A percentile compares a stretch with the other conserved stretches of the same genome.
Conservation (phyloP, 202 grass and related monocot species). For the Schoenoplectus triqueter region DNA sequence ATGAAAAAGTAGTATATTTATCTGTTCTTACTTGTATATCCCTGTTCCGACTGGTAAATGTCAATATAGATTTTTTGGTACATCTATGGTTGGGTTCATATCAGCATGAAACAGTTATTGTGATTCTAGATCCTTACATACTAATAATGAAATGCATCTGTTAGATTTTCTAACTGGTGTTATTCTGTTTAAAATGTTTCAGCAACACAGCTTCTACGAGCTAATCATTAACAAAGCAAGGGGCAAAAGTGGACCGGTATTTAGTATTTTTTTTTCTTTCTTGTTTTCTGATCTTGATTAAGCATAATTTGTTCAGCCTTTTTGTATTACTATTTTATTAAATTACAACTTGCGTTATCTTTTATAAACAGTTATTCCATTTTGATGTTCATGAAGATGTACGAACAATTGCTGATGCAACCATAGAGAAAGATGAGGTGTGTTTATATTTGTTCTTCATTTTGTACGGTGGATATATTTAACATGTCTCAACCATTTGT, state of each 20-base stretch:
- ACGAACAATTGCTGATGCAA: slow-evolving; percentile 90
- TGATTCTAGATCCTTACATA: background rate
- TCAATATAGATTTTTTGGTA: background rate
- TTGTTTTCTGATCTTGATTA: slow-evolving; percentile 12
- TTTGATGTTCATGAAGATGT: slow-evolving; percentile 99
- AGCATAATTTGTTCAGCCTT: background rate
- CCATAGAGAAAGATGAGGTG: slow-evolving; percentile 98
- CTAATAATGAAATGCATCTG: background rate
- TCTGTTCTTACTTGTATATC: background rate
- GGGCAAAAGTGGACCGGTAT: slow-evolving; percentile 99
- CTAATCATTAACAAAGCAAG: slow-evolving; percentile 98
- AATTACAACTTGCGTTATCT: slow-evolving; percentile 17
- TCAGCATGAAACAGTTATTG: background rate
- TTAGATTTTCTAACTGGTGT: slow-evolving; percentile 1
- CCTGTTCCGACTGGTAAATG: no score
- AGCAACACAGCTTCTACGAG: slow-evolving; percentile 99
- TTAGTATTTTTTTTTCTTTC: background rate
- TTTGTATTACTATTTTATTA: background rate
- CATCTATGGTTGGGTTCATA: background rate
- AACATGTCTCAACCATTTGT: slow-evolving; percentile 12
- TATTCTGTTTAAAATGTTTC: slow-evolving; percentile 46
- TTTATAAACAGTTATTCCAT: slow-evolving; percentile 85
- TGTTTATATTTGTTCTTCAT: slow-evolving; percentile 35
- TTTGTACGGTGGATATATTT: background rate
- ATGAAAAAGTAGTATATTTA: background rate